phyloP scores from a whole-genome alignment of 2,329 filamentous ascomycete species.

The Drechslera avenae region DNA sequence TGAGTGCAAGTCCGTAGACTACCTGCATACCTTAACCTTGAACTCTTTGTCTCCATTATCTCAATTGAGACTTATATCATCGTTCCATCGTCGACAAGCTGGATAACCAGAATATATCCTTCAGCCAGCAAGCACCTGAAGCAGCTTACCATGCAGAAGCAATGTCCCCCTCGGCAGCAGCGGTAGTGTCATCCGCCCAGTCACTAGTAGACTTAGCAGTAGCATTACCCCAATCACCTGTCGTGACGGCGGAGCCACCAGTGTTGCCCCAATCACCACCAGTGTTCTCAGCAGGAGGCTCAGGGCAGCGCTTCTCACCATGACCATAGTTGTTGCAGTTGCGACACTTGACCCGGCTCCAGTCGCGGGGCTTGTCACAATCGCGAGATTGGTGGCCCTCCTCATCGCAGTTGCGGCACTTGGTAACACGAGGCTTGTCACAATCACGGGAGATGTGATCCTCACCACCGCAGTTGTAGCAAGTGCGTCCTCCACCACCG shows the following conservation, averaged over 20 bases:
- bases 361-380: constrained; percentile 53
- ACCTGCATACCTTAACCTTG: background rate
- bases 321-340: constrained; percentile 60
- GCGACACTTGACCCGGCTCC: constrained; percentile 63
- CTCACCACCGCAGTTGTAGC: constrained; percentile 35
- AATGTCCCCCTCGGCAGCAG: constrained; percentile 6
- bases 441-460: constrained; percentile 39
- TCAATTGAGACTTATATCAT: background rate
- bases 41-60: background rate
- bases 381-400: constrained; percentile 58
- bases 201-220: constrained; percentile 17
- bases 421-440: constrained; percentile 37
- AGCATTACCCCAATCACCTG: too few species aligned
- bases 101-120: background rate
- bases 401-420: constrained; percentile 66
- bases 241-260: too few species aligned
- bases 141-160: constrained; percentile 16
- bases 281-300: constrained; percentile 35
- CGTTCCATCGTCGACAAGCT: background rate
- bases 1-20: background rate
- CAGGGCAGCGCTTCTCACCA: constrained; percentile 48
- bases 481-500: constrained; percentile 27
- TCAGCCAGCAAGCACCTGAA: constrained; percentile 1
- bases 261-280: constrained; percentile 31
- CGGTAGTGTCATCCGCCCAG: constrained; percentile 24